A percentile compares a stretch with the other conserved stretches of the same genome.
phyloP scores from a whole-genome alignment of 2,329 filamentous ascomycete species.

The Colletotrichum sp. region DNA sequence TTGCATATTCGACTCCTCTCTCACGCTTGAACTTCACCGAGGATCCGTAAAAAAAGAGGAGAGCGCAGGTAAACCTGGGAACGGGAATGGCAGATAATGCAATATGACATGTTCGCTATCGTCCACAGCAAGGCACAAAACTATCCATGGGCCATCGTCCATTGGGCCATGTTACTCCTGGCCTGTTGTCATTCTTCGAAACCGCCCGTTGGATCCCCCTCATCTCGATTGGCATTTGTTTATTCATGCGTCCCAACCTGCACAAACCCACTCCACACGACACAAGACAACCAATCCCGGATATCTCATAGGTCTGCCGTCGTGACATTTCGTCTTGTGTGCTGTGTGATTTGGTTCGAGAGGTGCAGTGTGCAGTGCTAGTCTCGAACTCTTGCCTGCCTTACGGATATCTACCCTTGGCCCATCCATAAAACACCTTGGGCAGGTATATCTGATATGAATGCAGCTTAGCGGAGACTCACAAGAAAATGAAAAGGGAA shows the following conservation, averaged over 20 bases:
- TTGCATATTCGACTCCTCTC: background rate
- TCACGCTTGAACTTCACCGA: background rate
- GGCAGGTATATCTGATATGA: background rate
- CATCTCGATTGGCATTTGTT: constrained; percentile 20
- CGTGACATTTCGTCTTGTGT: background rate
- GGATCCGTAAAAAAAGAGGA: background rate
- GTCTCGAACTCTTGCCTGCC: background rate
- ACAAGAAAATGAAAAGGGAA: background rate
- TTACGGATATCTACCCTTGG: background rate
- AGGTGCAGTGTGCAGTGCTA: background rate
- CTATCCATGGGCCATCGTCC: background rate
- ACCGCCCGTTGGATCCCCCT: background rate
- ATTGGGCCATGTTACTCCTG: background rate
- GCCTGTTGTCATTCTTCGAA: background rate
- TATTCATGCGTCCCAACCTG: constrained; percentile 14
- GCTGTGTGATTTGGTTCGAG: background rate
- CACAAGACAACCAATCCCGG: background rate
- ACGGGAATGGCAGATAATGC: background rate
- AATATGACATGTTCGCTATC: background rate
- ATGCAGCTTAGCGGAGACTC: background rate
- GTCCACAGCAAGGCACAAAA: background rate
- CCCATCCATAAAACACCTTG: background rate
- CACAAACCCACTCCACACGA: background rate
- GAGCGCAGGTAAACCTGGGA: background rate
- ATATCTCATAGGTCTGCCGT: background rate